A percentile compares a stretch with the other conserved stretches of the same genome.
phyloP scores from a whole-genome alignment of 108 stramenopile genomes.

The Skeletonema grethae region DNA sequence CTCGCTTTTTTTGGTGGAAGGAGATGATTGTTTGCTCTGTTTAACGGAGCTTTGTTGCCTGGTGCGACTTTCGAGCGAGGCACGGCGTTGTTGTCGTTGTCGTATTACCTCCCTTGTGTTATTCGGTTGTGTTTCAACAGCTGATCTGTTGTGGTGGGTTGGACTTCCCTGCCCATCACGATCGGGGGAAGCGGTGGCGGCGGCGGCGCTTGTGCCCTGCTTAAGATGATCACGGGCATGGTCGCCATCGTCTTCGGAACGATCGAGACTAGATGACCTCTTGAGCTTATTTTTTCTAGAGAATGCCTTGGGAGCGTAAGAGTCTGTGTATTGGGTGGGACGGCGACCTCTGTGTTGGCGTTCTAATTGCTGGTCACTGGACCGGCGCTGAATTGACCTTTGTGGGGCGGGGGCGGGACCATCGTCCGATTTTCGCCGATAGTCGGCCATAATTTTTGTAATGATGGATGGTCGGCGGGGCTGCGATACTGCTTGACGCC shows the following conservation, averaged over 20 bases:
- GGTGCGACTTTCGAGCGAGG: background rate
- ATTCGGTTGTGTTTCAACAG: background rate
- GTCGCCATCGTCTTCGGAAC: background rate
- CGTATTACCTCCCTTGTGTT: background rate
- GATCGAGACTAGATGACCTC: background rate
- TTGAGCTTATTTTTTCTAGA: background rate
- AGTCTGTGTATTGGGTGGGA: slow-evolving; percentile 24
- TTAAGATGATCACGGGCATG: background rate
- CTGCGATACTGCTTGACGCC: background rate
- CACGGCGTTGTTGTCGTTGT: background rate
- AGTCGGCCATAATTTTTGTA: background rate
- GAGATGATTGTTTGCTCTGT: background rate
- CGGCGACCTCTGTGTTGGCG: slow-evolving; percentile 13
- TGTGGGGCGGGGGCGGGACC: background rate
- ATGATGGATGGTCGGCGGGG: background rate
- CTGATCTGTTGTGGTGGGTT: background rate
- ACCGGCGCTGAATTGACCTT: background rate
- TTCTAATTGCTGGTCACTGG: background rate
- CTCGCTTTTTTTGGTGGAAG: background rate
- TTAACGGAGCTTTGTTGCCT: background rate
- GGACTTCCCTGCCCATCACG: background rate
- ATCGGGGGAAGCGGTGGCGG: background rate
- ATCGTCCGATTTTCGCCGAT: background rate
- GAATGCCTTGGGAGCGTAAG: slow-evolving; percentile 12
- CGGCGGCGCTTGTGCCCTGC: background rate